Evolutionary conservation across 169 alveolate genomes (phyloP).

Genomic region (Pseudocohnilembus persalinus): DNA sequence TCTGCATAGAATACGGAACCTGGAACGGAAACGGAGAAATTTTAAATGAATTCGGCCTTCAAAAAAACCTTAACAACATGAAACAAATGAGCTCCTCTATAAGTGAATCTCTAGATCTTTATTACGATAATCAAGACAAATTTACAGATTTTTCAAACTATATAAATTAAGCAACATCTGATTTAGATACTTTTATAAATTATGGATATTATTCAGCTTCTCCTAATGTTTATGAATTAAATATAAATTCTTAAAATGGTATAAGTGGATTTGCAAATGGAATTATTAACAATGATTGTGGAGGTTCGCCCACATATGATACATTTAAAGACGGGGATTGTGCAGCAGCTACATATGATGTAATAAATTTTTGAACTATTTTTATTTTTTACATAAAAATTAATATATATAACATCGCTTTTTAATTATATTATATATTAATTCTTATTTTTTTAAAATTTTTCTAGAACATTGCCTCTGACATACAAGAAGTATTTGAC

Average conservation of each 20-base stretch:
- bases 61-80: neutral
- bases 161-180: neutral
- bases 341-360: neutral
- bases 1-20: neutral
- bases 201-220: neutral
- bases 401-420: too few species aligned
- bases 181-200: neutral
- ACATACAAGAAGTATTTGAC: neutral
- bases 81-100: neutral
- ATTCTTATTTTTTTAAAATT: too few species aligned
- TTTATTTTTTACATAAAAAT: too few species aligned
- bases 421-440: too few species aligned
- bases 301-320: too few species aligned
- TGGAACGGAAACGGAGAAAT: neutral
- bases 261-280: neutral
- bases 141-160: too few species aligned
- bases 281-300: neutral
- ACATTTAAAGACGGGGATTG: neutral
- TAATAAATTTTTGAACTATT: too few species aligned
- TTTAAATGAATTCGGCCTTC: neutral
- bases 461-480: neutral
- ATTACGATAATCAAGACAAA: neutral
- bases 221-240: neutral
- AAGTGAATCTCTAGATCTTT: neutral
- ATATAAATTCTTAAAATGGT: neutral